Percentiles rank a stretch among this genome's conserved stretches.
Evolutionary conservation across 2,329 filamentous ascomycete species (phyloP).

Genomic region (Alternaria sp.): DNA sequence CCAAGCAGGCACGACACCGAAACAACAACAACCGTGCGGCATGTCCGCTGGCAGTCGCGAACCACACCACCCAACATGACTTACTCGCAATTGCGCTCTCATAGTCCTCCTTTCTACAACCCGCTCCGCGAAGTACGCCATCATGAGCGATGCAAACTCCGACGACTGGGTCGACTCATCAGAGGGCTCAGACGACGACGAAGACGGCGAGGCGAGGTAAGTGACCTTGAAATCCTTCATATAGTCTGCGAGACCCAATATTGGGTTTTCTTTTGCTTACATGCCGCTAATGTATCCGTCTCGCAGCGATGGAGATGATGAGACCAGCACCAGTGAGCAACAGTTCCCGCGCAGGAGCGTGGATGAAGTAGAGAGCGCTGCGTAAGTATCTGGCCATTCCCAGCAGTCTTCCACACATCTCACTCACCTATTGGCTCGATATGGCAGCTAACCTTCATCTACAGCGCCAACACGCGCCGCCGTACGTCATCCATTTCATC

Average conservation of each 20-base stretch:
- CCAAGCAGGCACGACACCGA: background rate
- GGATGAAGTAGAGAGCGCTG: constrained; percentile 7
- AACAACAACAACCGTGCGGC: background rate
- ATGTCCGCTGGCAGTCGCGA: background rate
- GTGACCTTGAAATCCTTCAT: background rate
- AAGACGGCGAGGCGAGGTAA: background rate
- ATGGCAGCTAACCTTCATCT: background rate
- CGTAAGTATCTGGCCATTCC: background rate
- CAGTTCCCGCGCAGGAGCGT: background rate
- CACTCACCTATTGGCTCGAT: background rate
- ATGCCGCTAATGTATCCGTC: background rate
- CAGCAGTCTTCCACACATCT: background rate
- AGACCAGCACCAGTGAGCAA: background rate
- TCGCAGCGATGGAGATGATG: background rate
- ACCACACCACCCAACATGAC: background rate
- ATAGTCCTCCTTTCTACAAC: background rate
- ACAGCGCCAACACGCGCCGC: background rate
- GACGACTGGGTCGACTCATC: constrained; percentile 6
- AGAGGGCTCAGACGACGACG: background rate
- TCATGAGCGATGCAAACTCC: constrained; percentile 2
- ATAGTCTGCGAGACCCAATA: background rate
- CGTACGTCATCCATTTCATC: constrained; percentile 3
- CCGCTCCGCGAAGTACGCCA: background rate
- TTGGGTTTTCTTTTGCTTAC: background rate
- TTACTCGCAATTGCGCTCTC: background rate